Percentiles rank a stretch among this genome's conserved stretches.
These are phyloP conservation scores for Moricandia moricandioides DNA, from an alignment of 345 rosid species.

Conservation along the genomic window DNA sequence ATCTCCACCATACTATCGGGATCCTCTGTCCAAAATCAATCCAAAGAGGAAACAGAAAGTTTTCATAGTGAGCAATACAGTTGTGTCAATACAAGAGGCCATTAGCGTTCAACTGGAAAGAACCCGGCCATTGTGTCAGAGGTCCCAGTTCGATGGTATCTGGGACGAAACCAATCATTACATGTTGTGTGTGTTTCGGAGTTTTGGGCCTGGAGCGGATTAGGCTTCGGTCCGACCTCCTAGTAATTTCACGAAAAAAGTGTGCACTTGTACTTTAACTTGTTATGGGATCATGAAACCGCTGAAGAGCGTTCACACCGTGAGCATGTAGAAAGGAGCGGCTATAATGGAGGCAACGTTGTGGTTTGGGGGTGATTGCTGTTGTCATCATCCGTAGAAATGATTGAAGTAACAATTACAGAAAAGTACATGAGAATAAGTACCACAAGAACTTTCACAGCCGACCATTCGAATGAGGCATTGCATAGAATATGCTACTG, in stretches of 20 bases:
- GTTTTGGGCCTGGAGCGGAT: too few species aligned
- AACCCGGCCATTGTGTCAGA: too few species aligned
- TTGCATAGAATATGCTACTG: conserved; percentile 76
- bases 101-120: too few species aligned
- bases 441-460: conserved; percentile 86
- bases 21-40: conserved; percentile 65
- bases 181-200: too few species aligned
- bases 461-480: conserved; percentile 87
- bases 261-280: too few species aligned
- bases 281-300: conserved; percentile 92
- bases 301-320: conserved; percentile 99
- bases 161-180: too few species aligned
- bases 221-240: too few species aligned
- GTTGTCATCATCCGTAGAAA: conserved; percentile 98
- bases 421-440: conserved; percentile 87
- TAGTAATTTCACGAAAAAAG: too few species aligned
- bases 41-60: too few species aligned
- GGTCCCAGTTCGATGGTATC: too few species aligned
- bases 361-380: conserved; percentile 95
- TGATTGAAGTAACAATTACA: conserved; percentile 84
- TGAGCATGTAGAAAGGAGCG: conserved; percentile 96
- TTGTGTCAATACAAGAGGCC: too few species aligned
- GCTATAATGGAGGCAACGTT: conserved; percentile 85
- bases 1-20: conserved; percentile 96
- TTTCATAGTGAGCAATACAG: neutral